Evolutionary conservation across 352 stramenopile genomes (phyloP), one percentile per base, ranked within the genome.

Genomic region (Albugo laibachii): DNA sequence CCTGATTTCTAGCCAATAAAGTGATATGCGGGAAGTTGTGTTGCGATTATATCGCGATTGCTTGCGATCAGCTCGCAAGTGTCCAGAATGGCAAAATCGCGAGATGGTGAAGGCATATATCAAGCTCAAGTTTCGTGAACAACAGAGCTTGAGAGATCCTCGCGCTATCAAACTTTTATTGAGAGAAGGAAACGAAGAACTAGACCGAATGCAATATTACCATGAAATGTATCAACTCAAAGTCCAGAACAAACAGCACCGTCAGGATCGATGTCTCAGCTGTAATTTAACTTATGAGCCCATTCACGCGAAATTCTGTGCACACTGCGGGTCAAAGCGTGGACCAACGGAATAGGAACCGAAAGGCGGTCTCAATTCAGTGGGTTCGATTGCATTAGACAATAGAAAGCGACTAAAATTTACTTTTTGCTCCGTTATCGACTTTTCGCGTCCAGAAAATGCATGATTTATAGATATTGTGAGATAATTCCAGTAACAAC

Each of bases 181-280:
- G 41, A 62, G 57, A 14, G 73, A 92, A 38, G 73, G 58, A 10
- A 56, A 50, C 18, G 78, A 92, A 53, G 75, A 92, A 49, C 66
- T 92, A 16, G 65, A 80, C 34, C 75, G 67, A 16, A 92, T 92
- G 78, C 64, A 88, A 31, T 92, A 88, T 50, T 92, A 83, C 49
- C 78, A 92, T 57, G 80, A 69, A 1, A 61, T 92, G 35, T 88
- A 85, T 50, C 56, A 71, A 45, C 56, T 65, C 18, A 85, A 83
- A 48, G 59, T 84, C 45, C 55, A 54, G 16, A 50, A 64, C 21
- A 41, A 62, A 36, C 45, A 46, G 11, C 21, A 53, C 18, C 31
- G 20, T 31, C 24, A 31, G 24, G 24, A 31, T 31, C 24, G 24
- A 31, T 31, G 24, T 31, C 3, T 31, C 24, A 31, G 8, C 24